Conservation (phyloP, 805 yeast genomes). For the Monosporozyma siamensis region DNA sequence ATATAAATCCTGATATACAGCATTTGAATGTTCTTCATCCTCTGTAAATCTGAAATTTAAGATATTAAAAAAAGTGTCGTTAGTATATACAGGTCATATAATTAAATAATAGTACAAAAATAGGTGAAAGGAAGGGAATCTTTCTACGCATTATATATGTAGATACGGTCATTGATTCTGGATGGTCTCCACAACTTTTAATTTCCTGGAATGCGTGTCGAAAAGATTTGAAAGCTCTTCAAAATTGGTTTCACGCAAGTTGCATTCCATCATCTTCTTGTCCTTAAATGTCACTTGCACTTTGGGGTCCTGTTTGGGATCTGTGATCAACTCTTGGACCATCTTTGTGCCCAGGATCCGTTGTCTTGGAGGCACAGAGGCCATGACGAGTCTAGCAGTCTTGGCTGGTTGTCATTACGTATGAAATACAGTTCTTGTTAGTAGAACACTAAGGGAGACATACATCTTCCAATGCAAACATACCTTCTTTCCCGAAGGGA, state of each 20-base stretch:
- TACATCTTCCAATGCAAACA: no score
- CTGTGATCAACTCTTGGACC: slow-evolving; percentile 51
- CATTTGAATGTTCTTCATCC: no score
- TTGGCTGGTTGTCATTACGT: slow-evolving; percentile 51
- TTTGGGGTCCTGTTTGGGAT: slow-evolving; percentile 48
- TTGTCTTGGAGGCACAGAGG: slow-evolving; percentile 70
- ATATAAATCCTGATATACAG: no score
- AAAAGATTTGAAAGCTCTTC: slow-evolving; percentile 56
- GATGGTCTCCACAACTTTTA: slow-evolving; percentile 67
- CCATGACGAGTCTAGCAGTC: slow-evolving; percentile 67
- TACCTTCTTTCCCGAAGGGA: slow-evolving; percentile 61
- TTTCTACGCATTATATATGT: no score
- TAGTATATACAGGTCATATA: no score
- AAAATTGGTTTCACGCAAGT: slow-evolving; percentile 34
- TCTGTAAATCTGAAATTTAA: no score
- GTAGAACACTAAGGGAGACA: neutral
- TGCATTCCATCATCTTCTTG: slow-evolving; percentile 66
- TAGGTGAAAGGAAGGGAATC: no score
- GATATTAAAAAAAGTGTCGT: no score
- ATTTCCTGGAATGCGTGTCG: slow-evolving; percentile 73
- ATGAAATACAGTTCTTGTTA: neutral
- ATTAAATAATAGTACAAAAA: no score
- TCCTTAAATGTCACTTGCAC: slow-evolving; percentile 75
- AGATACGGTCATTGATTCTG: no score
- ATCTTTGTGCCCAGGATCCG: slow-evolving; percentile 49